Base-by-base conservation (phyloP, 2,329 filamentous ascomycete species). In the Cadophora malorum region DNA sequence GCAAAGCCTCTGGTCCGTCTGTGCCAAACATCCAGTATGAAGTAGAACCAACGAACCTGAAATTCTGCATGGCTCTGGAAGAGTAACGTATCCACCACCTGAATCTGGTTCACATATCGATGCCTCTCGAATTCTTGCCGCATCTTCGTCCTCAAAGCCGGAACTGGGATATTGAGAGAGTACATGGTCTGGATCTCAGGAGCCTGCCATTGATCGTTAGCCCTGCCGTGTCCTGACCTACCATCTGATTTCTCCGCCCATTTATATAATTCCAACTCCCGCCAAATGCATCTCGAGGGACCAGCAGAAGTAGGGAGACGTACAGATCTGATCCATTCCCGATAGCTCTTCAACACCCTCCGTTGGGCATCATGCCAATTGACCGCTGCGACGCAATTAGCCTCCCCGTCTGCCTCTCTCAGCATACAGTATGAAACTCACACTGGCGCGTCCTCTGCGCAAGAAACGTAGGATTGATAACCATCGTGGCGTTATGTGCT, bases 151-250 rank as follows among this genome's bases (percentile, higher is more conserved):
- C 96, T 92, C 79, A 99, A 90, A 71, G 88, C 86, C 50, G 95
- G 92, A 64, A 97, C 90, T 64, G 95, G 94, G 78, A 97, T 88
- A 79, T 92, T 93, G 78, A 99, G 85, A 71, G 91, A 92, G 88
- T 99, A 99, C 93, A 98, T 97, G 70, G 89, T 91, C 81, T 98
- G 96, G 78, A 99, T 95, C 80, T 98, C 94, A 70, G 96, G 95
- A 50, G 94, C 94, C 96, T 99, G 79, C 66, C 53, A 65, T 64
- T 28, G 63, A 10, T 23, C 68, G 47, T 76, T 67, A 74, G 71
- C 61, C 47, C 53, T 52, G 19, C 23, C 21, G n/a, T 41, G 6
- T 59, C 8, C 35, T 55, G 33, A 41, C 31, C 50, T 55, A 21
- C 55, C 28, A 31, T 19, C 41, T 23, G 19, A n/a, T 33, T n/a